These are phyloP conservation scores for Eucalyptus erythrocorys DNA, from an alignment of 345 rosid species.

Conservation along the genomic window DNA sequence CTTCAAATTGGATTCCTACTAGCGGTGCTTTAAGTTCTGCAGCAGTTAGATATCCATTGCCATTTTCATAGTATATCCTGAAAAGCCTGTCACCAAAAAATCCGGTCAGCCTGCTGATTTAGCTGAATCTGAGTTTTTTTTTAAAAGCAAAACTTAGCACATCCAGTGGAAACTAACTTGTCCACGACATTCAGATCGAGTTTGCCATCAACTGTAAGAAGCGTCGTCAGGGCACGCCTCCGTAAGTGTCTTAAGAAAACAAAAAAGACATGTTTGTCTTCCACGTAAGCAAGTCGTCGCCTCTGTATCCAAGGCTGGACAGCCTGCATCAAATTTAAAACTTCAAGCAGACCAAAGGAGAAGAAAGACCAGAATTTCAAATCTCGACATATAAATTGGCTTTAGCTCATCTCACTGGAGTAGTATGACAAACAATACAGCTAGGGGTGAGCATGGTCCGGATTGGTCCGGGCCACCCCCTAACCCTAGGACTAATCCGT, in stretches of 20 bases:
- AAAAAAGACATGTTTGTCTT: conserved; percentile 57
- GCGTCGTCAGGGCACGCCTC: conserved; percentile 15
- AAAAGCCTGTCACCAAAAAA: conserved; percentile 24
- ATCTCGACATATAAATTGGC: neutral
- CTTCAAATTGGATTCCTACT: conserved; percentile 30
- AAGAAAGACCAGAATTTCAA: neutral
- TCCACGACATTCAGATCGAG: conserved; percentile 11
- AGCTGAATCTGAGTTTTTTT: neutral
- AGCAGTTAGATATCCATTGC: conserved; percentile 12
- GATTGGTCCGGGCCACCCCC: no score
- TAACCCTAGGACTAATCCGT: no score
- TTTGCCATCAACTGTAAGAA: conserved; percentile 23
- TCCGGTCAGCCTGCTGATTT: neutral
- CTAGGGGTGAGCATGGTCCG: no score
- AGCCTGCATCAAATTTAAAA: conserved; percentile 3
- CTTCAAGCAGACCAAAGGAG: neutral
- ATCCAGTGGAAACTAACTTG: conserved; percentile 14
- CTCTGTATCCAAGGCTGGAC: conserved; percentile 88
- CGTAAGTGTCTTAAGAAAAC: conserved; percentile 30
- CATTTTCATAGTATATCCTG: conserved; percentile 16
- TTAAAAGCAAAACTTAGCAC: neutral
- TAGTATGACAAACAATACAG: neutral
- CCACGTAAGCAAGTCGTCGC: conserved; percentile 58
- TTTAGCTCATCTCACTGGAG: neutral
- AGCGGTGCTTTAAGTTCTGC: conserved; percentile 31